A percentile compares a stretch with the other conserved stretches of the same genome.
Evolutionary conservation across 2,329 filamentous ascomycete genomes (phyloP).

Genomic region (Aspergillus niger): DNA sequence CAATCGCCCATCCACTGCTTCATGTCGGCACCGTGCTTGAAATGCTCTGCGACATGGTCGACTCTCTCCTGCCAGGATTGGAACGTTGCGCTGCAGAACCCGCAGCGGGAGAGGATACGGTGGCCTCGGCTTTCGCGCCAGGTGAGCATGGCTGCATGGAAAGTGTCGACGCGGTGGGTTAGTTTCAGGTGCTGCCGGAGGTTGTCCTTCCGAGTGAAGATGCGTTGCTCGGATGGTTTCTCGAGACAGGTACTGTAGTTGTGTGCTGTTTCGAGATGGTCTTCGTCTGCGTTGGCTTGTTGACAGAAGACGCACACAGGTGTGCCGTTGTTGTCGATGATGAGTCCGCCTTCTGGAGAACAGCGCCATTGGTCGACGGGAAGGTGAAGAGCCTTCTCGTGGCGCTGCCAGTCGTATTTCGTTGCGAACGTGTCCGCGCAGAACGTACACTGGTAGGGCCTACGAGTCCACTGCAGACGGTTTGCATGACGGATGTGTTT

Average conservation of each 20-base stretch:
- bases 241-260: slow-evolving; percentile 58
- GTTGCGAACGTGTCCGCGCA: slow-evolving; percentile 48
- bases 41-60: slow-evolving; percentile 40
- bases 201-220: slow-evolving; percentile 62
- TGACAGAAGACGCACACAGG: slow-evolving; percentile 60
- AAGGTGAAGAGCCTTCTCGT: slow-evolving; percentile 51
- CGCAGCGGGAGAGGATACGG: slow-evolving; percentile 48
- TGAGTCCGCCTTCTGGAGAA: slow-evolving; percentile 43
- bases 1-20: slow-evolving; percentile 39
- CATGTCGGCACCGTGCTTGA: slow-evolving; percentile 37
- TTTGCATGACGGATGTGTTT: background rate
- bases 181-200: slow-evolving; percentile 58
- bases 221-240: slow-evolving; percentile 57
- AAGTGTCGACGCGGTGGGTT: slow-evolving; percentile 56
- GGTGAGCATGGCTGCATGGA: slow-evolving; percentile 49
- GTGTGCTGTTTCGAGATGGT: slow-evolving; percentile 56
- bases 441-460: slow-evolving; percentile 46
- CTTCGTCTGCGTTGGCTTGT: slow-evolving; percentile 48
- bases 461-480: background rate
- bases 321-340: slow-evolving; percentile 34
- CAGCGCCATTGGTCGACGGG: slow-evolving; percentile 59
- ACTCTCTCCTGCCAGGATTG: slow-evolving; percentile 38
- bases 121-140: slow-evolving; percentile 56
- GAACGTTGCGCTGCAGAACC: slow-evolving; percentile 36
- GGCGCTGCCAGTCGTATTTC: slow-evolving; percentile 51